Percentiles rank a stretch among this genome's conserved stretches.
Conservation (phyloP, 2,329 filamentous ascomycete genomes). For the Teratosphaeria zuluensis region DNA sequence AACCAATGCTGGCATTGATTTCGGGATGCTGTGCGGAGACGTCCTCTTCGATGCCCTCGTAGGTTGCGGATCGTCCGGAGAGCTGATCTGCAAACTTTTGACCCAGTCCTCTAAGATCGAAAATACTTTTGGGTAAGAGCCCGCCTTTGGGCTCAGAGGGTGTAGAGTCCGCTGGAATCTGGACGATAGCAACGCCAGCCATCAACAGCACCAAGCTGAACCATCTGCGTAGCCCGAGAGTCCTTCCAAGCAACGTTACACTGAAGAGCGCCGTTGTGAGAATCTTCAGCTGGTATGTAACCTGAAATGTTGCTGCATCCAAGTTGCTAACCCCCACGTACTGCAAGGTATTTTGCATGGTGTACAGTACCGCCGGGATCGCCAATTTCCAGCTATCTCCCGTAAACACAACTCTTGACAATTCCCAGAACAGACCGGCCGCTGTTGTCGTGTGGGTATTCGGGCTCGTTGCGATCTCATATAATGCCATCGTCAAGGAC, state of each 20-base stretch:
- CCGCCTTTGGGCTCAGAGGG: conserved; percentile 36
- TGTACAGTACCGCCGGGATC: conserved; percentile 80
- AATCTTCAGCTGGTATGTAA: conserved; percentile 91
- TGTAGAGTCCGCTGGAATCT: conserved; percentile 54
- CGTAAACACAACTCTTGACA: conserved; percentile 73
- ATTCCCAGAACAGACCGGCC: conserved; percentile 57
- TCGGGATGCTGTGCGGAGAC: conserved; percentile 38
- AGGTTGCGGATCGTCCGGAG: conserved; percentile 68
- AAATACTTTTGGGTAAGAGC: conserved; percentile 62
- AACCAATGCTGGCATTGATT: conserved; percentile 71
- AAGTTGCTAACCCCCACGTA: conserved; percentile 87
- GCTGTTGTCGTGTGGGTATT: conserved; percentile 59
- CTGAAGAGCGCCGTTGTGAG: conserved; percentile 83
- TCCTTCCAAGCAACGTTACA: conserved; percentile 62
- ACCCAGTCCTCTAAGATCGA: conserved; percentile 61
- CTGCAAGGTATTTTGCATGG: conserved; percentile 84
- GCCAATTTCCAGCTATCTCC: conserved; percentile 92
- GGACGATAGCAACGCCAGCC: conserved; percentile 74
- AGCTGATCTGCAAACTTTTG: conserved; percentile 43
- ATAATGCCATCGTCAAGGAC: conserved; percentile 75
- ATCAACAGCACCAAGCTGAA: conserved; percentile 68
- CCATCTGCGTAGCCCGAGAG: conserved; percentile 67
- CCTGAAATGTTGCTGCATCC: conserved; percentile 86
- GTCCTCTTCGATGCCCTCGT: conserved; percentile 72
- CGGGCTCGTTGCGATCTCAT: conserved; percentile 73